Percentiles rank a stretch among this genome's conserved stretches.
Evolutionary conservation across 2,329 filamentous ascomycete genomes (phyloP).

Genomic region (Aspergillus transmontanensis): DNA sequence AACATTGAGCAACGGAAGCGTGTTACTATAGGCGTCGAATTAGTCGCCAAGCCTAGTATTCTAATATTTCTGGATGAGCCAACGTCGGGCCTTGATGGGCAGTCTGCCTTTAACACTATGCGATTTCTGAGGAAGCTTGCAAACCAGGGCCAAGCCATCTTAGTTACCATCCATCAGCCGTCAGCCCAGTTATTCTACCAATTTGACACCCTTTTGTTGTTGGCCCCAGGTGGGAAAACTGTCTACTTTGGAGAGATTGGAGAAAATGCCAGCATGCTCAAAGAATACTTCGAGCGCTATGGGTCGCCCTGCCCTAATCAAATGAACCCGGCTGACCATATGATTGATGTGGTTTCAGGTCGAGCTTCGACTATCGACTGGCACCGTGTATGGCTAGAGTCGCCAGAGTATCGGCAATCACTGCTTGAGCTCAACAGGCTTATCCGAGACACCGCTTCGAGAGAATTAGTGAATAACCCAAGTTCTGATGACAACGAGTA

Average conservation of each 20-base stretch:
- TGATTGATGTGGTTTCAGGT: constrained; percentile 55
- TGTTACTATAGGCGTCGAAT: constrained; percentile 71
- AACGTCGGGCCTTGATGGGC: constrained; percentile 68
- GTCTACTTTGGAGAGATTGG: constrained; percentile 72
- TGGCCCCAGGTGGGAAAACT: constrained; percentile 67
- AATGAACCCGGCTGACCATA: constrained; percentile 64
- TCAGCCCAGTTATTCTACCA: constrained; percentile 67
- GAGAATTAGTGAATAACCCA: constrained; percentile 36
- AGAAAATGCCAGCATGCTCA: constrained; percentile 63
- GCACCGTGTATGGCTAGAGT: constrained; percentile 71
- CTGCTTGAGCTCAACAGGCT: constrained; percentile 66
- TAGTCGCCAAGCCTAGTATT: constrained; percentile 68
- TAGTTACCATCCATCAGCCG: constrained; percentile 73
- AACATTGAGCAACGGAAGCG: constrained; percentile 69
- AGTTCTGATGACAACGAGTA: constrained; percentile 49
- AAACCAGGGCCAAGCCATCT: constrained; percentile 65
- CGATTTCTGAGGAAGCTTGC: constrained; percentile 68
- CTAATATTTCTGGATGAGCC: constrained; percentile 72
- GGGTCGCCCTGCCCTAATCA: constrained; percentile 64
- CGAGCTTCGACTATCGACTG: constrained; percentile 58
- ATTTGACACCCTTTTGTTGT: constrained; percentile 69
- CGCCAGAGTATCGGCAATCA: constrained; percentile 59
- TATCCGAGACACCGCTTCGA: constrained; percentile 49
- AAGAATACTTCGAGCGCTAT: constrained; percentile 66
- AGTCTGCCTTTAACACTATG: constrained; percentile 67